Percentiles rank a stretch among this genome's conserved stretches.
phyloP scores from a whole-genome alignment of 208 protist genomes.

The Phytomonas serpens region DNA sequence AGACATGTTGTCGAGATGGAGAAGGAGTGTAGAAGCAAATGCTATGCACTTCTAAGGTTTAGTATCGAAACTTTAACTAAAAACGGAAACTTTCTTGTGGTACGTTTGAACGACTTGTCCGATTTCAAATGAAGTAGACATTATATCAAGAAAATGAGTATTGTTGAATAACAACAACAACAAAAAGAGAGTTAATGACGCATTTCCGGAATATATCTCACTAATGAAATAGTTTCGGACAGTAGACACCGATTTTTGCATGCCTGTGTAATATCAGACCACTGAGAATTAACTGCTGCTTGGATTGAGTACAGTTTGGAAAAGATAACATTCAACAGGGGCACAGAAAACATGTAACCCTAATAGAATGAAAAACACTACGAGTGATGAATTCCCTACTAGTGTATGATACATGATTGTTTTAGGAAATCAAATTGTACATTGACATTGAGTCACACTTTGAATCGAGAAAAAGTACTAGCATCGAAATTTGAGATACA shows the following conservation, averaged over 20 bases:
- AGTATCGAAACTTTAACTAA: not conserved
- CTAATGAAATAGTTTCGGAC: not conserved
- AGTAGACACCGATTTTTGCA: not conserved
- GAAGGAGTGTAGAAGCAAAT: not conserved
- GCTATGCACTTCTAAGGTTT: not conserved
- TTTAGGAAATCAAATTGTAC: not conserved
- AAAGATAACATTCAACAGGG: not conserved
- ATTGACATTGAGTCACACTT: not conserved
- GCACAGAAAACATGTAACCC: not conserved
- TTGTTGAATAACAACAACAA: slow-evolving; percentile 1
- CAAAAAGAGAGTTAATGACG: not conserved
- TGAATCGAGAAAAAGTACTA: not conserved
- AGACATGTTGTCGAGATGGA: slow-evolving; percentile 36
- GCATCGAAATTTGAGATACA: not conserved
- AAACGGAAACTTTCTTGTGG: not conserved
- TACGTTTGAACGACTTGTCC: not conserved
- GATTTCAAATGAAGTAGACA: not conserved
- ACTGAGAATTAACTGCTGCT: not conserved
- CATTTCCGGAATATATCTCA: not conserved
- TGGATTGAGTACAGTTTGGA: not conserved
- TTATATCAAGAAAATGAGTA: not conserved
- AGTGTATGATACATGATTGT: not conserved
- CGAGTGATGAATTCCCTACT: not conserved
- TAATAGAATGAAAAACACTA: not conserved
- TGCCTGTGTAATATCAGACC: not conserved